Evolutionary conservation across 768 basidiomycete genomes (phyloP).

Genomic region (Mycena indigotica): DNA sequence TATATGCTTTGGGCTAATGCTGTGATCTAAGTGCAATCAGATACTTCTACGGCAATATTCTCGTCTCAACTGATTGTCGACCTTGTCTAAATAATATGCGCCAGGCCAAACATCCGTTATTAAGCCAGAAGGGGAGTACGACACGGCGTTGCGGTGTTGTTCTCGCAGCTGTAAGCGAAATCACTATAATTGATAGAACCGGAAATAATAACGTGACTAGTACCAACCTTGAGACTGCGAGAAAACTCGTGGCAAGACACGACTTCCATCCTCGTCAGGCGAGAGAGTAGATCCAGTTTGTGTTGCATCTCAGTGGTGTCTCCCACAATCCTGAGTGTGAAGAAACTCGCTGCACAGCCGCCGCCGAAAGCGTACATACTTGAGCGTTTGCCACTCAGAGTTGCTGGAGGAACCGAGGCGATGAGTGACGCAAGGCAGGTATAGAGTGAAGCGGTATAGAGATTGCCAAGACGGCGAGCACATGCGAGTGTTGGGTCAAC

Average conservation of each 20-base stretch:
- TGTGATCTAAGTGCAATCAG: too few relatives aligned
- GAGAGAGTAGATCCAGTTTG: constrained; percentile 79
- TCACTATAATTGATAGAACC: not conserved
- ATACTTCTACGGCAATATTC: too few relatives aligned
- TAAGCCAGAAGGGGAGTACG: constrained; percentile 83
- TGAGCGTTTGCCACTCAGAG: constrained; percentile 80
- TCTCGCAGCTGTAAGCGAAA: constrained; percentile 75
- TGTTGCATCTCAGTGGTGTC: constrained; percentile 79
- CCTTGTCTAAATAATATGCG: constrained; percentile 86
- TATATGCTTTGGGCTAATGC: too few relatives aligned
- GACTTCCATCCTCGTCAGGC: constrained; percentile 85
- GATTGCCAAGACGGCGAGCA: constrained; percentile 93
- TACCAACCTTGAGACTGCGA: constrained; percentile 71
- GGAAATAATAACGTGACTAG: constrained; percentile 2
- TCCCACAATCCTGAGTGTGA: constrained; percentile 81
- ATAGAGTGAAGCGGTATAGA: constrained; percentile 97
- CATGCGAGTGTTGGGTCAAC: constrained; percentile 86
- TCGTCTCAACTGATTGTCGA: constrained; percentile 89
- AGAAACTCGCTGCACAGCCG: constrained; percentile 96
- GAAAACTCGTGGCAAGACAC: constrained; percentile 92
- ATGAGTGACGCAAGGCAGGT: constrained; percentile 90
- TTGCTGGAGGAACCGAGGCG: constrained; percentile 66
- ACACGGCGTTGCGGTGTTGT: constrained; percentile 89
- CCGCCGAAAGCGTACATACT: constrained; percentile 94
- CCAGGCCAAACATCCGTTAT: constrained; percentile 94